Evolutionary conservation across 306 rosid species (phyloP), one percentile per base, ranked within the genome.

Genomic region (Cucurbita argyrosperma): DNA sequence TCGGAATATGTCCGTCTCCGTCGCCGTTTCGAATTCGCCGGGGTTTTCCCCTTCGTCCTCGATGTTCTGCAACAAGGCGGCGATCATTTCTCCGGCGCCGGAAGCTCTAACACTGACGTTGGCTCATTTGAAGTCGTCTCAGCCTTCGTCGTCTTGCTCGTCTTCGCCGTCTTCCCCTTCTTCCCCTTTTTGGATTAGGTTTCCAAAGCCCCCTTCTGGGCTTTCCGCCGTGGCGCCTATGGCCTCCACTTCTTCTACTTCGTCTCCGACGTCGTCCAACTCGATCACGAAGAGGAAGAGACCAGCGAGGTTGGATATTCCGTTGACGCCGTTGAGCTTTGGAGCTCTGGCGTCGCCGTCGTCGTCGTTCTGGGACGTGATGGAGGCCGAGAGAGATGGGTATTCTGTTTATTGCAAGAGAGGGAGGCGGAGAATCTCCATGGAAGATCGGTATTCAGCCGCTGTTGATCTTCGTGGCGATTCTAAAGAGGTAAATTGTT

Each of bases 371-470:
- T 77, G 88, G 68, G 99, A 94, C 43, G 78, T 39, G 3, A 76
- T 88, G 11, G 99, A 89, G 85, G 86, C 47, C 0, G 91, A 83
- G 7, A 88, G 81, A 1, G 85, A 83, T 49, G 97, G 86, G 8
- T 84, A 76, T 58, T 81, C 94, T 57, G 96, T 91, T 12, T 91
- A 79, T 49, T 91, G 97, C 74, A 94, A 94, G 76, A 86, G 96
- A 75, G 99, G 99, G 13, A 88, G 95, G 80, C 82, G 96, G 81
- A 87, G 99, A 80, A 91, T 88, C 60, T 78, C 89, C 68, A 83
- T 94, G 95, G 99, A 94, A 78, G 99, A 94, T 81, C 92, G 99
- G 1, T 94, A 83, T 78, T 79, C 95, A 1, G 97, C 91, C 12
- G 79, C 72, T 7, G 79, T 83, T 73, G 80, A 86, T 79, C 87